Conservation (phyloP, 495 filamentous ascomycete genomes). For the Aspergillus mulundensis region DNA sequence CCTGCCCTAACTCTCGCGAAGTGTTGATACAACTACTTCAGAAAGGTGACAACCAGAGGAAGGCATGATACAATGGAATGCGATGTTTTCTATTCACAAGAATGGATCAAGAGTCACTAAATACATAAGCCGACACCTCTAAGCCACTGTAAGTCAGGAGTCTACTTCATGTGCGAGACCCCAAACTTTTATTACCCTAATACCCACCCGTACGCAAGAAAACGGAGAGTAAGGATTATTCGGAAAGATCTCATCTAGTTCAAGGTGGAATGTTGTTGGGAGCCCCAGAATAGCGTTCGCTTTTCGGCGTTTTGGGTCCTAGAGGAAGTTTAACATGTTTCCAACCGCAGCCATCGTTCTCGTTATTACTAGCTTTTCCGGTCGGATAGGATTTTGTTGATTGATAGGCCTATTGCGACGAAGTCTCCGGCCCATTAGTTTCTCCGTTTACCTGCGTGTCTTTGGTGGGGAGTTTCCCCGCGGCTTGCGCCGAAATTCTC, state of each 20-base stretch:
- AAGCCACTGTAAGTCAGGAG: background rate
- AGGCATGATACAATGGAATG: background rate
- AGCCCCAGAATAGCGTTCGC: background rate
- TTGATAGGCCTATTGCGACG: background rate
- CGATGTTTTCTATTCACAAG: background rate
- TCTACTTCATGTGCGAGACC: conserved; percentile 12
- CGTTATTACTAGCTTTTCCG: background rate
- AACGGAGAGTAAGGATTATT: background rate
- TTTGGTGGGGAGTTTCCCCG: conserved; percentile 41
- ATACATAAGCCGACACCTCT: background rate
- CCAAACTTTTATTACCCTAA: background rate
- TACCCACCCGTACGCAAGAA: background rate
- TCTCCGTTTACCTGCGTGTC: conserved; percentile 23
- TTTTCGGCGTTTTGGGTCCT: background rate
- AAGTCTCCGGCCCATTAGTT: background rate
- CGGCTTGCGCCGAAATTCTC: conserved; percentile 53
- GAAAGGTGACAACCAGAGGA: background rate
- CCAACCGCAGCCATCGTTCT: background rate
- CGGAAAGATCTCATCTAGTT: background rate
- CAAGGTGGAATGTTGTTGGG: background rate
- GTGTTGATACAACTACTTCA: no score
- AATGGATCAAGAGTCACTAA: conserved; percentile 1
- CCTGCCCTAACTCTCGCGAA: no score
- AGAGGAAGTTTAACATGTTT: background rate
- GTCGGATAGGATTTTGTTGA: background rate